Evolutionary conservation across 495 filamentous ascomycete species (phyloP), one percentile per base, ranked within the genome.

Genomic region (Aspergillus nanangensis): DNA sequence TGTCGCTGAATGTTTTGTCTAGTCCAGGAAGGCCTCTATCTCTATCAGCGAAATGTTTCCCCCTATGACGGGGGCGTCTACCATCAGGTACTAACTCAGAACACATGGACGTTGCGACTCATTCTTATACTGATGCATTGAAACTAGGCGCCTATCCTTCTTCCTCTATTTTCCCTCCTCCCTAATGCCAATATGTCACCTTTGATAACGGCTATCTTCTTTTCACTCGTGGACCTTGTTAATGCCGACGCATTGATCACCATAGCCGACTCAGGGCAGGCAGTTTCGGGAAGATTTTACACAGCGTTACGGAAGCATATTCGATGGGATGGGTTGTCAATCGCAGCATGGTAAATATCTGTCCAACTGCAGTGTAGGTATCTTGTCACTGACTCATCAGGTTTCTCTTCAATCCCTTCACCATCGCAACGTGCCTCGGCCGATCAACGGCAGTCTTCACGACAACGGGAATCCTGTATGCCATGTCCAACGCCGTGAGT

Each of bases 41-140:
- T 98, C 3, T 96, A 97, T 58, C 91, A 84, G 42, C 89, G 91
- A 56, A 93, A 95, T 76, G 88, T 96, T 20, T 96, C 90, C 39
- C 93, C 93, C 1, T 98, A 97, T 66, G 91, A 98, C 65, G 93
- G 93, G 45, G 93, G 93, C 47, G 88, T 97, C 62, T 98, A 88
- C 67, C 90, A 98, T 71, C 93, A 98, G 70, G 84, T 84, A 66
- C 41, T 61, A 17, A 29, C 17, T 17, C 10, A 15, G 17, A 14
- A 19, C 29, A 13, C 18, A 21, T 20, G 14, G 31, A 9, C 13
- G 15, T 20, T 38, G 5, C 3, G 8, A 15, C 13, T 11, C n/a
- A 39, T 19, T 8, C 15, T 29, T 41, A 31, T 33, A 25, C 44
- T 50, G 31, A 50, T 33, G 15, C 17, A 33, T 41, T 15, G 31